These are phyloP conservation scores for Cladosporium sp. DNA, from an alignment of 2,329 filamentous ascomycete genomes.

Conservation along the genomic window DNA sequence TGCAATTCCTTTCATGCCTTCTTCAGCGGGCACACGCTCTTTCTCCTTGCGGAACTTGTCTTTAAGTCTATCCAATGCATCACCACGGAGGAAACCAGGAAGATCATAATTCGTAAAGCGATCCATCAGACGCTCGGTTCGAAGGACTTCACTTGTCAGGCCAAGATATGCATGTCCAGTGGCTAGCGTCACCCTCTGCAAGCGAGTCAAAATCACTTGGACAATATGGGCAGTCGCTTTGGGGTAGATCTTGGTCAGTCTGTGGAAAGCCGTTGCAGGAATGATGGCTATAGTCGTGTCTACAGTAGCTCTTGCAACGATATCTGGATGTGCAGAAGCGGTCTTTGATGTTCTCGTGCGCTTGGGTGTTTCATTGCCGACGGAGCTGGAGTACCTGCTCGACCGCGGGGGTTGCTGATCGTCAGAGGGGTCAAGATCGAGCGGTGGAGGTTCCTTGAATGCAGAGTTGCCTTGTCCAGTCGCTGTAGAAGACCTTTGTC, in stretches of 20 bases:
- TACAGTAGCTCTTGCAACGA: constrained; percentile 90
- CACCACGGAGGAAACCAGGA: constrained; percentile 82
- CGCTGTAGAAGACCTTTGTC: constrained; percentile 23
- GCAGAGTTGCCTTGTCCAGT: constrained; percentile 7
- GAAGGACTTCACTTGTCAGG: constrained; percentile 82
- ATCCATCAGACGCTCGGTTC: constrained; percentile 91
- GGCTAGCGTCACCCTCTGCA: constrained; percentile 90
- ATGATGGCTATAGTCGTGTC: constrained; percentile 99
- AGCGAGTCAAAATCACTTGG: constrained; percentile 90
- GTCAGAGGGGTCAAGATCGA: constrained; percentile 26
- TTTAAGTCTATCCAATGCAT: constrained; percentile 78
- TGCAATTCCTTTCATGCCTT: constrained; percentile 88
- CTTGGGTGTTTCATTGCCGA: constrained; percentile 15
- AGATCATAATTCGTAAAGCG: constrained; percentile 88
- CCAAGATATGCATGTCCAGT: constrained; percentile 95
- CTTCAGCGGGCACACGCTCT: constrained; percentile 75
- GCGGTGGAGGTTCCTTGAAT: constrained; percentile 28
- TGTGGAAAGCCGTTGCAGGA: constrained; percentile 89
- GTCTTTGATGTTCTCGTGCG: constrained; percentile 35
- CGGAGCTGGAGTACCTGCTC: constrained; percentile 26
- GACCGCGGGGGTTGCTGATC: constrained; percentile 20
- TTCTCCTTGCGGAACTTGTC: constrained; percentile 80
- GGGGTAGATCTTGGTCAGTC: constrained; percentile 88
- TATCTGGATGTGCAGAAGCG: constrained; percentile 89
- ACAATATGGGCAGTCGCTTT: constrained; percentile 97